Conservation (phyloP, 2,329 filamentous ascomycete genomes). For the Hirsutella thompsonii region DNA sequence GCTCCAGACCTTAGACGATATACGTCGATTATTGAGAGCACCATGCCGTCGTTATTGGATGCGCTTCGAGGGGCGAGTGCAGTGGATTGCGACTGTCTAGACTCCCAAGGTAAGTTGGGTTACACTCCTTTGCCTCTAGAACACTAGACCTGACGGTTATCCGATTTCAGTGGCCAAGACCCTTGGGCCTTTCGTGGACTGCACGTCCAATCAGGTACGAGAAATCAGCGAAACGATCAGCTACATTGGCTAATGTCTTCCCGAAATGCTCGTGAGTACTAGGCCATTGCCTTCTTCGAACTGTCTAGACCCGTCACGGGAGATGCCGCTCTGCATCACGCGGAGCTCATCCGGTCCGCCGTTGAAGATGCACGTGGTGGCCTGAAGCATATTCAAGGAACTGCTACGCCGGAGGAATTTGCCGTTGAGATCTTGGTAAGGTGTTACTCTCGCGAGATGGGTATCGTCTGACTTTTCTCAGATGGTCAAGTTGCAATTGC, state of each 20-base stretch:
- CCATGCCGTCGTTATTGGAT: constrained; percentile 15
- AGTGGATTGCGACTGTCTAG: constrained; percentile 24
- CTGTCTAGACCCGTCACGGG: constrained; percentile 11
- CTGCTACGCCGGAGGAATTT: not conserved
- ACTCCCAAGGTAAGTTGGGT: constrained; percentile 19
- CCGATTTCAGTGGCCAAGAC: not conserved
- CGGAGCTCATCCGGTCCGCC: constrained; percentile 15
- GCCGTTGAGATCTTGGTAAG: constrained; percentile 6
- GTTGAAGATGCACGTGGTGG: constrained; percentile 9
- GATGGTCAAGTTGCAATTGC: constrained; percentile 42
- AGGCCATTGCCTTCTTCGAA: constrained; percentile 22
- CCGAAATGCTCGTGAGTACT: not conserved
- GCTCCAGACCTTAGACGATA: too few species aligned
- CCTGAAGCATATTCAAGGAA: not conserved
- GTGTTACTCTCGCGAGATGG: too few species aligned
- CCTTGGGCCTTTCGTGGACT: not conserved
- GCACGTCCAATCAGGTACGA: not conserved
- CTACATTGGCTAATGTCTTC: not conserved
- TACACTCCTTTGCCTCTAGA: too few species aligned
- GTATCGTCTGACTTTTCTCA: constrained; percentile 15
- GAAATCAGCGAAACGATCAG: not conserved
- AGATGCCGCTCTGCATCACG: constrained; percentile 12
- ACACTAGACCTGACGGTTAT: not conserved
- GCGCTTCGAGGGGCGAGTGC: constrained; percentile 14
- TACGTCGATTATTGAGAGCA: too few species aligned